These are phyloP conservation scores for Logfia minima DNA, from an alignment of 129 eudicot species.

Conservation along the genomic window DNA sequence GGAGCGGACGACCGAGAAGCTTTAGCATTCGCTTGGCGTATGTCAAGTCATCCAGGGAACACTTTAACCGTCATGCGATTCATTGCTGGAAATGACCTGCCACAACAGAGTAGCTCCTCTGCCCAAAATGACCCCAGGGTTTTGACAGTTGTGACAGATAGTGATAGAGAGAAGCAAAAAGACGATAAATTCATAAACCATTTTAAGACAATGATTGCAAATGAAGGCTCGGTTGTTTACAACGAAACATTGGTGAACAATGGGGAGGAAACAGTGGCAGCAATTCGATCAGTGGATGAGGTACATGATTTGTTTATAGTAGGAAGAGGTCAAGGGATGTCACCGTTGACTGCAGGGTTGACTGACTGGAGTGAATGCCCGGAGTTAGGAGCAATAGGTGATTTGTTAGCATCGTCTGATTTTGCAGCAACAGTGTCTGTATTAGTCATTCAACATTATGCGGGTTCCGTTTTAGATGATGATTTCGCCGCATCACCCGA, in stretches of 20 bases:
- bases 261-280: conserved; percentile 74
- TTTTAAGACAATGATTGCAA: conserved; percentile 40
- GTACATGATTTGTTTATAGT: conserved; percentile 70
- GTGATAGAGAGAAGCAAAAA: conserved; percentile 53
- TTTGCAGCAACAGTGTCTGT: conserved; percentile 67
- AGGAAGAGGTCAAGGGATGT: conserved; percentile 77
- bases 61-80: conserved; percentile 66
- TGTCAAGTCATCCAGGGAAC: conserved; percentile 59
- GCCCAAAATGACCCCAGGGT: conserved; percentile 36
- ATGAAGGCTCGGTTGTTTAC: conserved; percentile 41
- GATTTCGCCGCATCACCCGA: conserved; percentile 38
- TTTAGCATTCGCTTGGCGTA: conserved; percentile 65
- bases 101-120: not conserved
- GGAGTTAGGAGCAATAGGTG: conserved; percentile 88
- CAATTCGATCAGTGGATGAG: conserved; percentile 61
- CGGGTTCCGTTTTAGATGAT: conserved; percentile 35
- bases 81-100: conserved; percentile 34
- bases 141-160: conserved; percentile 55
- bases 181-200: conserved; percentile 62
- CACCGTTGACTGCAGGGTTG: conserved; percentile 78
- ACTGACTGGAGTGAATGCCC: conserved; percentile 99
- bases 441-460: conserved; percentile 79
- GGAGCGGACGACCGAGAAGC: conserved; percentile 95
- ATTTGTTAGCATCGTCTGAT: conserved; percentile 80
- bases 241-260: conserved; percentile 49